These are phyloP conservation scores for Cardamine occulta DNA, from an alignment of 345 rosid genomes.

Conservation along the genomic window DNA sequence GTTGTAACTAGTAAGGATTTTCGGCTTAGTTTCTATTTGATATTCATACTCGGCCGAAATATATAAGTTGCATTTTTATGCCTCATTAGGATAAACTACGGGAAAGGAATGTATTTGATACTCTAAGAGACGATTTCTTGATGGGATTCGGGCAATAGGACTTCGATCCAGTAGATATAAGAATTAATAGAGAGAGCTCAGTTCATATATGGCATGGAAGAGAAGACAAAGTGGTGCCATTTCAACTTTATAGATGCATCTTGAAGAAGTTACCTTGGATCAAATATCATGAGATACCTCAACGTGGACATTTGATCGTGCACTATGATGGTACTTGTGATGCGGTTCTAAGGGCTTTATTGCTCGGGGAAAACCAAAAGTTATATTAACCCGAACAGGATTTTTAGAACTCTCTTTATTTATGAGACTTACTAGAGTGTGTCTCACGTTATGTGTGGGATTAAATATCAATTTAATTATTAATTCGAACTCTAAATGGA, in stretches of 20 bases:
- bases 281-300: constrained; percentile 67
- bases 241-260: constrained; percentile 65
- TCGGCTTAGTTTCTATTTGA: neutral
- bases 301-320: constrained; percentile 81
- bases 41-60: neutral
- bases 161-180: constrained; percentile 65
- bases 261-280: constrained; percentile 69
- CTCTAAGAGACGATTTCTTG: constrained; percentile 63
- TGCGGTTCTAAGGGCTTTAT: constrained; percentile 55
- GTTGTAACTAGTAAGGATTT: neutral
- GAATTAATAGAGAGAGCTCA: constrained; percentile 35
- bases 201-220: constrained; percentile 87
- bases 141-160: constrained; percentile 72
- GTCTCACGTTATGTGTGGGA: no score
- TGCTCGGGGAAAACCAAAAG: constrained; percentile 58
- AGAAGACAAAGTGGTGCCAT: constrained; percentile 80
- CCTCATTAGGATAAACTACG: constrained; percentile 51
- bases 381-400: neutral
- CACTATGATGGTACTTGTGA: constrained; percentile 69
- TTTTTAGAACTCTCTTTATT: neutral
- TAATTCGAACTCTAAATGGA: no score
- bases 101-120: constrained; percentile 56
- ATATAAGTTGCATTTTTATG: neutral
- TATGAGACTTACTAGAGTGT: no score
- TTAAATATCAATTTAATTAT: no score